Base-by-base conservation (phyloP, 192 early-diverging fungal species). In the Coemansia sp. region DNA sequence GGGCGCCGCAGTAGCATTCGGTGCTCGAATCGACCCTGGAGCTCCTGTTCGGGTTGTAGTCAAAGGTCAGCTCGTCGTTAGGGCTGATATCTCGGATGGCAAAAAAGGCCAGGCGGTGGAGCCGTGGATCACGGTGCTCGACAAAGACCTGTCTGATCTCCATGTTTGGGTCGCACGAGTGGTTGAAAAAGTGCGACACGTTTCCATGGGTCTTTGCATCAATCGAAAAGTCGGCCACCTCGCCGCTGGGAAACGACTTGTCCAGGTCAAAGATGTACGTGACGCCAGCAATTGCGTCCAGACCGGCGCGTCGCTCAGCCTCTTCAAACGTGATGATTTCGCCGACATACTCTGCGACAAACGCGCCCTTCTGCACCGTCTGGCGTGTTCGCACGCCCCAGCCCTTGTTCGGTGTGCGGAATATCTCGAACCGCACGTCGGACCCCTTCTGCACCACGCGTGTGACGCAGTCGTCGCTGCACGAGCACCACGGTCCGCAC, bases 171-270 rank as follows among this genome's bases (percentile, higher is more conserved):
- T 85, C 84, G 78, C 98, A 99, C 43, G 92, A 94, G 82, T 99
- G 98, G 81, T 99, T 99, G 78, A 99, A 95, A 73, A 99, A 99
- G 35, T 94, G 88, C 32, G 96, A 91, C n/a, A 95, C 77, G 76
- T 95, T 95, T 14, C 98, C 98, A 45, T 89, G 90, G 37, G 88
- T 87, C 15, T 90, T 93, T 8, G 98, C 96, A 71, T 99, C 98
- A 56, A 99, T 95, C 43, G 94, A 91, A 28, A 98, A 83, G 63
- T 91, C 92, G 89, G 98, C 94, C 62, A 95, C 91, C 51, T 98
- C 98, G 73, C 95, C 93, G 65, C 95, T 92, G 65, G 89, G 80
- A 15, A 87, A 83, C n/a, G 91, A 93, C 59, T 86, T 87, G 66
- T 90, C 76, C 51, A 88, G 87, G 65, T 99, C 96, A 64, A 92